A percentile compares a stretch with the other conserved stretches of the same genome.
Conservation (phyloP, 805 yeast species). For the Monosporozyma solicola region DNA sequence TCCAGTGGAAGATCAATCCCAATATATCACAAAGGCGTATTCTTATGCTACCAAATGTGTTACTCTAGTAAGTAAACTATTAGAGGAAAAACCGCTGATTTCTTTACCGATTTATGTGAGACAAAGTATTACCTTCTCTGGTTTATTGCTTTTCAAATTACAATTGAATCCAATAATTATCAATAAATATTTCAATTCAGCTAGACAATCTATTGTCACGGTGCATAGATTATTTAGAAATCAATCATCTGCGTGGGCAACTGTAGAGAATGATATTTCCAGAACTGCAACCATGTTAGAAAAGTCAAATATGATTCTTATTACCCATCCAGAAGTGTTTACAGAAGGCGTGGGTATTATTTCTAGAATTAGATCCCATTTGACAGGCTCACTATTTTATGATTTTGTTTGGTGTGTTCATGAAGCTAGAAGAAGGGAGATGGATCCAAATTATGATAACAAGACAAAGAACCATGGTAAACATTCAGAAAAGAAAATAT, state of each 20-base stretch:
- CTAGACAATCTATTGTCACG: constrained; percentile 88
- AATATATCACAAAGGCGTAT: constrained; percentile 75
- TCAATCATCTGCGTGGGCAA: constrained; percentile 82
- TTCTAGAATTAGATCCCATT: constrained; percentile 81
- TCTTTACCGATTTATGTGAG: constrained; percentile 83
- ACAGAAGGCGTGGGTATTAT: constrained; percentile 66
- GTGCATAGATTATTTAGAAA: constrained; percentile 83
- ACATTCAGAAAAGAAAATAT: constrained; percentile 33
- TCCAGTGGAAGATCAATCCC: constrained; percentile 77
- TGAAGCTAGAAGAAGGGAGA: constrained; percentile 73
- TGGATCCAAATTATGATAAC: constrained; percentile 33
- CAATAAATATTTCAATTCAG: constrained; percentile 66
- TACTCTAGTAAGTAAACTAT: constrained; percentile 63
- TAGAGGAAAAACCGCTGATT: constrained; percentile 59
- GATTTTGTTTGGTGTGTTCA: constrained; percentile 92
- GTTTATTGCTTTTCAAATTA: constrained; percentile 67
- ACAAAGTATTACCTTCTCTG: constrained; percentile 77
- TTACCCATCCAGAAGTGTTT: constrained; percentile 79
- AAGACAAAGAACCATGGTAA: constrained; percentile 29
- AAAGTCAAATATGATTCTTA: constrained; percentile 75
- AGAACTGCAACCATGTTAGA: constrained; percentile 88
- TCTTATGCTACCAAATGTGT: constrained; percentile 72
- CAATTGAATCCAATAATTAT: constrained; percentile 69
- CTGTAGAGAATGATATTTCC: constrained; percentile 78
- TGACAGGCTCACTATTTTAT: constrained; percentile 83